A percentile compares a stretch with the other conserved stretches of the same genome.
phyloP scores from a whole-genome alignment of 208 protist species.

The Acanthamoeba lenticulata region DNA sequence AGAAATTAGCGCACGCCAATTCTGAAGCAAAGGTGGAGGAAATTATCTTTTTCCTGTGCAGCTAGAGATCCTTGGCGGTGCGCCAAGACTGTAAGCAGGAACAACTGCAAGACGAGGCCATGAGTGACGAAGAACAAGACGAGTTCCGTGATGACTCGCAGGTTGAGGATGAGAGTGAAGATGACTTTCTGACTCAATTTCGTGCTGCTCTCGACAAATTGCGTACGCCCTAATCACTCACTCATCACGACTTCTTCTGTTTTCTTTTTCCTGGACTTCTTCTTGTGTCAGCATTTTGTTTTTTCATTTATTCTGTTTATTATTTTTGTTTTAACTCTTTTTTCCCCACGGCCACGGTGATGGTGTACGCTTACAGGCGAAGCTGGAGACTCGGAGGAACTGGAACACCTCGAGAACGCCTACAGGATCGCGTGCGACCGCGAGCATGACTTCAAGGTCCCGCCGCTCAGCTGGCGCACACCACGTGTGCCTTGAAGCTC shows the following conservation, averaged over 20 bases:
- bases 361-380: background rate
- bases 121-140: background rate
- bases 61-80: no score
- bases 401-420: background rate
- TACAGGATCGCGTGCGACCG: background rate
- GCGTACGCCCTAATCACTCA: background rate
- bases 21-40: no score
- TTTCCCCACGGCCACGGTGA: background rate
- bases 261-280: background rate
- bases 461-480: background rate
- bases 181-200: background rate
- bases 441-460: constrained; percentile 5
- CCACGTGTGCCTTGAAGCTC: background rate
- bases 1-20: no score
- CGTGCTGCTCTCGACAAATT: background rate
- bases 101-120: background rate
- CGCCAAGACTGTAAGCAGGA: no score
- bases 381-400: background rate
- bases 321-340: background rate
- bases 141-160: background rate
- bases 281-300: background rate
- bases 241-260: background rate
- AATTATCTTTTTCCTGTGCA: no score
- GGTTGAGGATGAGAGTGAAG: background rate
- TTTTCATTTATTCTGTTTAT: background rate